Conservation (phyloP, 2,329 filamentous ascomycete species). For the Lecanicillium sp. region DNA sequence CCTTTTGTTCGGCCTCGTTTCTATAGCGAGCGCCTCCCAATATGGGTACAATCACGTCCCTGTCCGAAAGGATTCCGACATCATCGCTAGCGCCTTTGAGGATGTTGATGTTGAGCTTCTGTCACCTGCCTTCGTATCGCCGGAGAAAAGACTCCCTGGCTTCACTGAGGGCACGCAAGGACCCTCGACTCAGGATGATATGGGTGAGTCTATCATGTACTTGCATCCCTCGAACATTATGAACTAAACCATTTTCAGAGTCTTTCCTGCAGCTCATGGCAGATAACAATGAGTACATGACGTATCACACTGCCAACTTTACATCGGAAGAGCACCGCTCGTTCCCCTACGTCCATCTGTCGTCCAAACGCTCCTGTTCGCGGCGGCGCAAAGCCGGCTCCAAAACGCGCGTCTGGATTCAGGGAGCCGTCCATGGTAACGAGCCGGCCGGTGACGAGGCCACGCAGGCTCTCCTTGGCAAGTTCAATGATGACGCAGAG, state of each 20-base stretch:
- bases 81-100: too few species aligned
- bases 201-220: neutral
- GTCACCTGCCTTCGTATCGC: conserved; percentile 1
- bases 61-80: too few species aligned
- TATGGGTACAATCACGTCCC: too few species aligned
- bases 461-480: conserved; percentile 20
- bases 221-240: neutral
- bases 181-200: neutral
- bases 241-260: conserved; percentile 7
- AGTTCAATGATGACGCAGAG: conserved; percentile 18
- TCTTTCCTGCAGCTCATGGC: conserved; percentile 15
- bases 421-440: conserved; percentile 25
- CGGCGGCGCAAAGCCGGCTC: too few species aligned
- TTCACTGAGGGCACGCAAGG: conserved; percentile 1
- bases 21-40: too few species aligned
- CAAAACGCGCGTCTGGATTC: conserved; percentile 23
- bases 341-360: conserved; percentile 14
- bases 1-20: too few species aligned
- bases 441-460: conserved; percentile 24
- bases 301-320: conserved; percentile 13
- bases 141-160: neutral
- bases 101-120: conserved; percentile 3
- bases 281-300: conserved; percentile 16
- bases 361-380: conserved; percentile 3
- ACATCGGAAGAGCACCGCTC: conserved; percentile 16